Conservation (phyloP, 345 rosid genomes). For the Euclidium syriacum region DNA sequence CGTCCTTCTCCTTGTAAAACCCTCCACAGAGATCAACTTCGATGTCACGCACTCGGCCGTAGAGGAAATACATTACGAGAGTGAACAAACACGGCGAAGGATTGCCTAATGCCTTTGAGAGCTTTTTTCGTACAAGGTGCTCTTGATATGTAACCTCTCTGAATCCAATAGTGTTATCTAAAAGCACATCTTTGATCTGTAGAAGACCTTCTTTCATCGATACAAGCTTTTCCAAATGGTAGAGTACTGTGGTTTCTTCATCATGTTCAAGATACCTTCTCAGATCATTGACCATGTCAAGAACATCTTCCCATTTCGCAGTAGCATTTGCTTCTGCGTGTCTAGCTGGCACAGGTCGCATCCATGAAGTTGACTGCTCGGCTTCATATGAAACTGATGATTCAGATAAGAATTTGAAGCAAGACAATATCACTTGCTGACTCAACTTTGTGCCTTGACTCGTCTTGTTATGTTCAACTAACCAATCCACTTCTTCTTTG, state of each 20-base stretch:
- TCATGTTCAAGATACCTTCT: slow-evolving; percentile 41
- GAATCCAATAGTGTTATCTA: slow-evolving; percentile 63
- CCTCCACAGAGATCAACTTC: slow-evolving; percentile 70
- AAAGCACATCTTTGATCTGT: slow-evolving; percentile 58
- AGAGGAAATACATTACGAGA: slow-evolving; percentile 62
- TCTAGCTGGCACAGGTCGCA: slow-evolving; percentile 50
- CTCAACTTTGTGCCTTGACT: slow-evolving; percentile 47
- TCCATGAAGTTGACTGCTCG: slow-evolving; percentile 56
- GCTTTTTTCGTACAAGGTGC: slow-evolving; percentile 57
- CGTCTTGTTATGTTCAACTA: slow-evolving; percentile 26
- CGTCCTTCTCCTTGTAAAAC: slow-evolving; percentile 28
- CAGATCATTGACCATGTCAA: slow-evolving; percentile 70
- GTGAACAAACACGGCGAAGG: slow-evolving; percentile 73
- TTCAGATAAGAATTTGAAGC: slow-evolving; percentile 55
- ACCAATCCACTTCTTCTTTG: slow-evolving; percentile 48
- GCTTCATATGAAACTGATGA: slow-evolving; percentile 33
- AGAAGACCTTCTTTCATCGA: slow-evolving; percentile 81
- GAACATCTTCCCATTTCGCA: slow-evolving; percentile 71
- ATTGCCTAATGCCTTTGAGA: slow-evolving; percentile 55
- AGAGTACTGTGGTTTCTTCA: slow-evolving; percentile 25
- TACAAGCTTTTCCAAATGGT: slow-evolving; percentile 54
- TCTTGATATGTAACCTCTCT: slow-evolving; percentile 65
- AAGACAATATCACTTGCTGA: slow-evolving; percentile 56
- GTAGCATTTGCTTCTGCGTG: slow-evolving; percentile 25
- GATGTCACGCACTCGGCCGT: slow-evolving; percentile 56